Evolutionary conservation across 192 early-diverging fungal genomes (phyloP), one percentile per base, ranked within the genome.

Genomic region (Backusella liffmaniae): DNA sequence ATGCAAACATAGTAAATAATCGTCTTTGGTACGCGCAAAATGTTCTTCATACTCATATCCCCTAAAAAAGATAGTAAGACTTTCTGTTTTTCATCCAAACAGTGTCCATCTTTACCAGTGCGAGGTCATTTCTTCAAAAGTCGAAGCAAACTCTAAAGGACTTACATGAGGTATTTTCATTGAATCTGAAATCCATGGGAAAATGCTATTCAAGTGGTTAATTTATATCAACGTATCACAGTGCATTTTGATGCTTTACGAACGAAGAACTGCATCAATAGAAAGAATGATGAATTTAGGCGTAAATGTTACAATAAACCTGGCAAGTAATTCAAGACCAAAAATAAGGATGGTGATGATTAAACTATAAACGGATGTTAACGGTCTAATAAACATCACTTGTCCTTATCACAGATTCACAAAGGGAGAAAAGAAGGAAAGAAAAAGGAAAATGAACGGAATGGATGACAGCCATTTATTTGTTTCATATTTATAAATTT

Each of bases 1-100:
- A 72, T 96, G 95, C 3, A 93, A 83, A 30, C 92, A 90, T 15
- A 97, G 84, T 5, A 96, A 80, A 79, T 93, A 97, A 12, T 91
- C 90, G 62, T 97, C 96, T 73, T 88, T 90, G 8, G 94, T 96
- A 18, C 88, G 87, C 5, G 93, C 91, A 66, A 95, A 80, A 77
- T 97, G 94, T 53, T 95, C 90, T 59, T 97, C 87, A 89, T 72
- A 81, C 79, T 66, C 81, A 70, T 32, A 85, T 79, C 78, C 88
- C 88, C 41, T 74, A 32, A 32, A 32, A 32, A 32, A 3, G 30
- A 32, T 32, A 32, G 3, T 32, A 32, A 32, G 32, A 32, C 32
- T 1, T 32, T 32, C 26, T 26, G 32, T 32, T 5, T 35, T 35
- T 8, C 15, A 9, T 39, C 7, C 32, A 32, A 32, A 32, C 3